Evolutionary conservation across 768 basidiomycete species (phyloP), one percentile per base, ranked within the genome.

Genomic region (Mycena filopes): DNA sequence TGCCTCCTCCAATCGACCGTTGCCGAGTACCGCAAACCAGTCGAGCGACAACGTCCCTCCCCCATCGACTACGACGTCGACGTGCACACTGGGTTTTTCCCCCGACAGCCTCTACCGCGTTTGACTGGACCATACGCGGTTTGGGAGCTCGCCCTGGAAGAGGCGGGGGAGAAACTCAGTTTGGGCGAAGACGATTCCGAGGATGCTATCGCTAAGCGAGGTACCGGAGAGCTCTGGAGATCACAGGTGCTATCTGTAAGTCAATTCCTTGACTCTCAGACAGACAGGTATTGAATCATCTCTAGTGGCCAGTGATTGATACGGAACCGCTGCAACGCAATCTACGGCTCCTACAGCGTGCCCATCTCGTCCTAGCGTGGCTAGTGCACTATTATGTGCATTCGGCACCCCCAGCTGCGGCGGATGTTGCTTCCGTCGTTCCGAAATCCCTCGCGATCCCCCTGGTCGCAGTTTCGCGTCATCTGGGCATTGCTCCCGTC

Each of bases 321-420:
- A 87, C 85, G 13, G 77, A 81, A 31, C 70, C 74, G 15, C 81
- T 96, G 31, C 77, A 82, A 26, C 70, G 73, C 43, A 85, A 93
- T 68, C 75, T 87, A 31, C 87, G 89, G 31, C 77, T 83, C 51
- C 83, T 94, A 18, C 91, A 95, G 67, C 88, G 96, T 49, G 95
- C 95, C 2, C 95, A 98, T 79, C 83, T 91, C 74, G 92, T 98
- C 50, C 84, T 99, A 38, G 87, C 96, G 9, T 98, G 92, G 84
- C 86, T 98, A 48, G 83, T 93, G 47, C 93, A 95, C 79, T 94
- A 94, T 75, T 99, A 95, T 78, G 89, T 90, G 26, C 96, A 98
- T 78, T 93, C 93, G 1, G 83, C 86, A 41, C 89, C 89, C 10
- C 76, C 78, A 6, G 70, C 78, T 20, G 72, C 79, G 36, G 63